A percentile compares a stretch with the other conserved stretches of the same genome.
Conservation (phyloP, 2,329 filamentous ascomycete species). For the Cercospora sp. region DNA sequence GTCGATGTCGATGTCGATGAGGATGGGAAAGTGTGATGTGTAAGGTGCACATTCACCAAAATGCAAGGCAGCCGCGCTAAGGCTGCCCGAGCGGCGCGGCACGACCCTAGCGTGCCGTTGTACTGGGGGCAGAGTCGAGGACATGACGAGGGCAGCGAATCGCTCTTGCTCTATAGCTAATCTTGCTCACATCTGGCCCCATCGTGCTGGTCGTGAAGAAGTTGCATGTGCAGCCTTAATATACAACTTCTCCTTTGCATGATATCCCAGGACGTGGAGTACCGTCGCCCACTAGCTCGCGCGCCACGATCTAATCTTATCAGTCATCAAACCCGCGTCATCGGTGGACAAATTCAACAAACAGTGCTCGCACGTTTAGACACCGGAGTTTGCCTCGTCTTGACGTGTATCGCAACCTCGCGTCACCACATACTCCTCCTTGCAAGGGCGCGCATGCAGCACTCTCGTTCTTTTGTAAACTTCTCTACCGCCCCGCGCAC, state of each 20-base stretch:
- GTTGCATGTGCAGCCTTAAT: neutral
- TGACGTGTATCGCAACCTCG: neutral
- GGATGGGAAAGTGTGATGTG: neutral
- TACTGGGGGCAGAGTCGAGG: neutral
- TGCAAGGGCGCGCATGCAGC: neutral
- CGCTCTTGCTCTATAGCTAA: neutral
- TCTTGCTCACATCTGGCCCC: neutral
- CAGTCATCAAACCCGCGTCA: neutral
- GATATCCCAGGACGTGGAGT: too few relatives aligned
- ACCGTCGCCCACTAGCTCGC: neutral
- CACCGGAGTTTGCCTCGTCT: neutral
- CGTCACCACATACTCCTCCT: neutral
- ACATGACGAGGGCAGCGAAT: neutral
- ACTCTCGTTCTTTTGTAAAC: too few relatives aligned
- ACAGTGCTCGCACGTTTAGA: neutral
- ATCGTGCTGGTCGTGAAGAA: neutral
- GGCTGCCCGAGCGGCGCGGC: neutral
- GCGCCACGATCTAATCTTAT: conserved; percentile 1
- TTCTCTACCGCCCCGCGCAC: neutral
- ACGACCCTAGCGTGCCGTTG: neutral
- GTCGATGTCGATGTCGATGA: neutral
- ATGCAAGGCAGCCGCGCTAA: neutral
- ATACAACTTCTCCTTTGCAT: too few relatives aligned
- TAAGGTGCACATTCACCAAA: neutral
- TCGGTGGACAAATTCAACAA: conserved; percentile 6